These are phyloP conservation scores for Gossypium australe DNA, from an alignment of 345 rosid genomes.

Conservation along the genomic window DNA sequence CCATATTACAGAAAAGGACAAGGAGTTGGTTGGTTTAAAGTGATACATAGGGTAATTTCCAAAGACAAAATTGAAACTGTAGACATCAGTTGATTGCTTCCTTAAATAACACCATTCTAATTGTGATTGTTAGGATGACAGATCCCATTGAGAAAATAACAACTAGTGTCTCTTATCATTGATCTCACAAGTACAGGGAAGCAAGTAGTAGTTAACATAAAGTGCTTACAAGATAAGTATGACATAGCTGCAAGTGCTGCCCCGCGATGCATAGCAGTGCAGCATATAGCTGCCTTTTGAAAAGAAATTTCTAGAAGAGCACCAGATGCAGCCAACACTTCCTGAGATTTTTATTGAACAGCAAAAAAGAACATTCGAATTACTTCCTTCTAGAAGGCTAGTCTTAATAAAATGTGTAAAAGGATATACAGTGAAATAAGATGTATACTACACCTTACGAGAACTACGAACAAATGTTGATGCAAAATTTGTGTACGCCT, in stretches of 20 bases:
- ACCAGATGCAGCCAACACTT: conserved; percentile 69
- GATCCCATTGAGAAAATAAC: not conserved
- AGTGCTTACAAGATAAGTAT: conserved; percentile 67
- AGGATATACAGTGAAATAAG: not conserved
- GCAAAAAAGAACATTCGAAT: conserved; percentile 10
- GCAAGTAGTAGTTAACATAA: not conserved
- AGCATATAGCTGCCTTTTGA: conserved; percentile 95
- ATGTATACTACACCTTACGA: conserved; percentile 53
- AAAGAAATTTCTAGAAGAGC: conserved; percentile 79
- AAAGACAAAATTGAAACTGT: not conserved
- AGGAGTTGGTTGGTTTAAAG: not conserved
- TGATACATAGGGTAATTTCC: not conserved
- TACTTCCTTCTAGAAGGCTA: not conserved
- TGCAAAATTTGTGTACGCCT: conserved; percentile 88
- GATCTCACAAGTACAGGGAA: not conserved
- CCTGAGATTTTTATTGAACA: conserved; percentile 39
- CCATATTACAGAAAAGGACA: not conserved
- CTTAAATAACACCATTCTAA: not conserved
- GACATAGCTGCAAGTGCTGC: conserved; percentile 98
- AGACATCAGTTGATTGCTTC: not conserved
- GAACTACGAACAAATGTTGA: conserved; percentile 65
- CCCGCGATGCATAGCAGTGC: conserved; percentile 99
- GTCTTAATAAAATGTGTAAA: not conserved
- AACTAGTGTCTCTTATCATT: not conserved
- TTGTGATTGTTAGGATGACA: not conserved